These are phyloP conservation scores for Ogataea hybrid DNA, from an alignment of 1,139 yeast genomes.

Conservation along the genomic window DNA sequence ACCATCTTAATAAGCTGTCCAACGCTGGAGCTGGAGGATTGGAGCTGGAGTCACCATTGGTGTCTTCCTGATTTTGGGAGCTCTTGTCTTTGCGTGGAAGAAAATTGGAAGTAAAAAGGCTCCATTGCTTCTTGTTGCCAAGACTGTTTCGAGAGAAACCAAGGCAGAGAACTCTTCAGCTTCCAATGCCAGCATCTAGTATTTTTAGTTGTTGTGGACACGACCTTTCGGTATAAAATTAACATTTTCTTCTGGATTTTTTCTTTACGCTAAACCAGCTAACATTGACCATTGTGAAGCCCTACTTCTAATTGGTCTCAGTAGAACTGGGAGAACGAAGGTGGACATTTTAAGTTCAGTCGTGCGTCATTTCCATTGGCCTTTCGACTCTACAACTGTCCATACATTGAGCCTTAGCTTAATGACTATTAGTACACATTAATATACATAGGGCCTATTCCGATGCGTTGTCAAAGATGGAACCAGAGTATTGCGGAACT, in stretches of 20 bases:
- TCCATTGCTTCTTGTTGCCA: conserved; percentile 3
- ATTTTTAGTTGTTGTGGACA: neutral
- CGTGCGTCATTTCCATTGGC: conserved; percentile 8
- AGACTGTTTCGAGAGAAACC: neutral
- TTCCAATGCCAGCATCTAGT: neutral
- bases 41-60: conserved; percentile 50
- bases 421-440: conserved; percentile 1
- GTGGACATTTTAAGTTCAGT: conserved; percentile 23
- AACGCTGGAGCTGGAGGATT: conserved; percentile 45
- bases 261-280: conserved; percentile 18
- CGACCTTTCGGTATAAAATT: neutral
- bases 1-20: conserved; percentile 24
- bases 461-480: conserved; percentile 29
- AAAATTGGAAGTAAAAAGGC: conserved; percentile 5
- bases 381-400: conserved; percentile 26
- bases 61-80: conserved; percentile 33
- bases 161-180: neutral
- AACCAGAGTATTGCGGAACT: conserved; percentile 23
- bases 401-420: conserved; percentile 13
- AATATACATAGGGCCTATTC: conserved; percentile 19
- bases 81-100: conserved; percentile 15
- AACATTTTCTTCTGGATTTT: neutral
- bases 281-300: conserved; percentile 22
- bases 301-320: conserved; percentile 25
- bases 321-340: conserved; percentile 27